phyloP scores from a whole-genome alignment of 768 basidiomycete genomes.

The Trametopsis cervina region DNA sequence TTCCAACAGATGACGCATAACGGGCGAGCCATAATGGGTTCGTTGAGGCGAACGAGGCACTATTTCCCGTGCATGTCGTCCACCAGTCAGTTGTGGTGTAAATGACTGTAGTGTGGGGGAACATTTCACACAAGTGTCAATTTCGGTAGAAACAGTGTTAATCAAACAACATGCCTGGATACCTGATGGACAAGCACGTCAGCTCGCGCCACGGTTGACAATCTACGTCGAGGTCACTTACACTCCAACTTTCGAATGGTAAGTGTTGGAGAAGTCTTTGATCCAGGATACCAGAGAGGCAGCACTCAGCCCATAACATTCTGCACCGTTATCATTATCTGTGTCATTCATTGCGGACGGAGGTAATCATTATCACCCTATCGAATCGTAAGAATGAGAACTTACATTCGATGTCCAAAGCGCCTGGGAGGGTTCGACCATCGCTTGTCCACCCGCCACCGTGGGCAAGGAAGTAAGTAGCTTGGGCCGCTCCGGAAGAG shows the following conservation, averaged over 20 bases:
- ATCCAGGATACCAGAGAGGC: constrained; percentile 61
- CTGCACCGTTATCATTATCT: constrained; percentile 47
- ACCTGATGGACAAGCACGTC: constrained; percentile 22
- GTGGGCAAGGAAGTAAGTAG: constrained; percentile 48
- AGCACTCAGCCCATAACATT: constrained; percentile 48
- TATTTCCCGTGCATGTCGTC: constrained; percentile 59
- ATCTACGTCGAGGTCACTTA: constrained; percentile 22
- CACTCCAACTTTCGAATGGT: constrained; percentile 40
- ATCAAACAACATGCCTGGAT: constrained; percentile 29
- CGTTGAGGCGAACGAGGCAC: constrained; percentile 36
- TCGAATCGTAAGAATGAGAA: neutral
- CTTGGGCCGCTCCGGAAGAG: constrained; percentile 52
- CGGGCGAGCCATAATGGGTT: constrained; percentile 60
- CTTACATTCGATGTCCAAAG: constrained; percentile 57
- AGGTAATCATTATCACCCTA: no score
- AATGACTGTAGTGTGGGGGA: constrained; percentile 32
- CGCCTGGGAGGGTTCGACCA: constrained; percentile 56
- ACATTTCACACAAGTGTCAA: no score
- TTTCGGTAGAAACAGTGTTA: no score
- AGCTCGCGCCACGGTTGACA: neutral
- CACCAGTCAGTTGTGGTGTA: constrained; percentile 67
- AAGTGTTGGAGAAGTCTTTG: constrained; percentile 53
- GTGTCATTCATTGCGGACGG: no score
- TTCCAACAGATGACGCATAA: constrained; percentile 41
- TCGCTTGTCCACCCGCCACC: constrained; percentile 54